phyloP scores from a whole-genome alignment of 2,329 filamentous ascomycete genomes.

The Neurospora sp. region DNA sequence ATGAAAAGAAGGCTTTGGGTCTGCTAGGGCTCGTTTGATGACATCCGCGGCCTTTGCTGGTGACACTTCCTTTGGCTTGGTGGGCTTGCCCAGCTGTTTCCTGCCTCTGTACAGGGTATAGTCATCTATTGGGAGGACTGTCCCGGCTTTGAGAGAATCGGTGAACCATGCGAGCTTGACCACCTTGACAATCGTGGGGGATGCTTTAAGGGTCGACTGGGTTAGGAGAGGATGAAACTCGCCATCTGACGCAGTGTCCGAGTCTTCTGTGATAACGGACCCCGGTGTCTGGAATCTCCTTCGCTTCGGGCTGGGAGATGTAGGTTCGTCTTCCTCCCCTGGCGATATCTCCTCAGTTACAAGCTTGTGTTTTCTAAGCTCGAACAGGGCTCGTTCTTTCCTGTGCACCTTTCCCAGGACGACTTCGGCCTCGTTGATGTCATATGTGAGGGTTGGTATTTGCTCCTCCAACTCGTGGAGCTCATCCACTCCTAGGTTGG shows the following conservation, averaged over 20 bases:
- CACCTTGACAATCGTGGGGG: conserved; percentile 30
- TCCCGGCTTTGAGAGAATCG: conserved; percentile 36
- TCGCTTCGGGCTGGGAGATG: conserved; percentile 21
- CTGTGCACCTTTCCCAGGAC: conserved; percentile 65
- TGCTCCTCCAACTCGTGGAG: conserved; percentile 54
- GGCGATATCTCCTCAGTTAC: conserved; percentile 38
- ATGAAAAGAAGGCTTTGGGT: conserved; percentile 7
- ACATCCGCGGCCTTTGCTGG: conserved; percentile 18
- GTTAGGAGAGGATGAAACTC: conserved; percentile 7
- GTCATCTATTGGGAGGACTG: conserved; percentile 34
- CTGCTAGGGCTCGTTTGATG: conserved; percentile 22
- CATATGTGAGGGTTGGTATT: conserved; percentile 57
- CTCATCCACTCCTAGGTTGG: conserved; percentile 55
- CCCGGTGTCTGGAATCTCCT: conserved; percentile 16
- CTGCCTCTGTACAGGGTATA: conserved; percentile 47
- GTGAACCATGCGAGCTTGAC: conserved; percentile 50
- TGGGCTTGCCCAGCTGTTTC: conserved; percentile 16
- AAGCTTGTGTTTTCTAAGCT: conserved; percentile 61
- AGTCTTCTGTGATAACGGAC: conserved; percentile 8
- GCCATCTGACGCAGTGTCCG: conserved; percentile 19
- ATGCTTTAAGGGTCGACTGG: background rate
- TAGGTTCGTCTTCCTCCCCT: conserved; percentile 1
- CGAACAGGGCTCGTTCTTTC: conserved; percentile 62
- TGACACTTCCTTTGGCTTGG: conserved; percentile 6
- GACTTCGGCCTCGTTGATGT: conserved; percentile 61